Conservation (phyloP, 371 early-diverging fungal genomes). For the Mortierella sp. region DNA sequence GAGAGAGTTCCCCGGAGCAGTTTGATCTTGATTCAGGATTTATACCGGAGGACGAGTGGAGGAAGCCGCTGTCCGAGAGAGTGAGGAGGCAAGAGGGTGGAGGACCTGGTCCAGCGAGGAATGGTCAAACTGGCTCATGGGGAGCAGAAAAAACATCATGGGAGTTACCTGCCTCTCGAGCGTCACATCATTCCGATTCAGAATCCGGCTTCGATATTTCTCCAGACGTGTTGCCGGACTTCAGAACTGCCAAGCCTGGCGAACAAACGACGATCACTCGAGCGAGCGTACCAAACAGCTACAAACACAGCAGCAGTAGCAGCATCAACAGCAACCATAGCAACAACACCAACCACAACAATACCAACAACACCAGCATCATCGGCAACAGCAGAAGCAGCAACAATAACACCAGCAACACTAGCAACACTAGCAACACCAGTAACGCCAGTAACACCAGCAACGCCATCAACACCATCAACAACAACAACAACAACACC, state of each 20-base stretch:
- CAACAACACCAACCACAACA: neutral
- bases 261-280: neutral
- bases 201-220: neutral
- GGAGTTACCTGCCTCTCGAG: neutral
- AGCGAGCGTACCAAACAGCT: neutral
- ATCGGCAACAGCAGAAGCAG: neutral
- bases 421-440: neutral
- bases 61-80: constrained; percentile 5
- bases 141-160: neutral
- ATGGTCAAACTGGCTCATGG: neutral
- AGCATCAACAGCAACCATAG: neutral
- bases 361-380: neutral
- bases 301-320: neutral
- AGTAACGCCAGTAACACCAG: neutral
- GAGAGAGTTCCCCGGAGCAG: neutral
- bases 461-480: neutral
- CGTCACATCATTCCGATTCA: neutral
- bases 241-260: constrained; percentile 13
- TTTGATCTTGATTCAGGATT: constrained; percentile 30
- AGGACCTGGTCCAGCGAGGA: neutral
- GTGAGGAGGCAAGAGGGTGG: neutral
- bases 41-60: constrained; percentile 29
- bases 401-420: too few species aligned
- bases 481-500: neutral
- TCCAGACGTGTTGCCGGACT: constrained; percentile 8